These are phyloP conservation scores for Talaromyces marneffei DNA, from an alignment of 2,329 filamentous ascomycete species.

Conservation along the genomic window DNA sequence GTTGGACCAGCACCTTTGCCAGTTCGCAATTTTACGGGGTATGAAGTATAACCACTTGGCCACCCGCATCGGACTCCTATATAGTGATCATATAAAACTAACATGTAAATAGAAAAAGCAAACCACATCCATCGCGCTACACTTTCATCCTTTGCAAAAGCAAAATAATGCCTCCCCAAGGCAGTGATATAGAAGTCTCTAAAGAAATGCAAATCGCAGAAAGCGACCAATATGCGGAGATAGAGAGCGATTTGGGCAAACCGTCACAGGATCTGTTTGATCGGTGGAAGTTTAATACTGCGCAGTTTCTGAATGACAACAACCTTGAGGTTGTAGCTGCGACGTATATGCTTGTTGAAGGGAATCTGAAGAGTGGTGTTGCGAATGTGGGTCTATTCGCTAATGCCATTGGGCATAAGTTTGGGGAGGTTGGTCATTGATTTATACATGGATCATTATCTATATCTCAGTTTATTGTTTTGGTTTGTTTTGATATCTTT, in stretches of 20 bases:
- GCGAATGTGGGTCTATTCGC: conserved; percentile 8
- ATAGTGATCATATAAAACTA: neutral
- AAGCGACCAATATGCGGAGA: neutral
- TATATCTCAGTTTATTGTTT: neutral
- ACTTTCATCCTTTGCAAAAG: conserved; percentile 13
- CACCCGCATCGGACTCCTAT: neutral
- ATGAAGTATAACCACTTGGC: no score
- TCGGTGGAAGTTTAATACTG: conserved; percentile 13
- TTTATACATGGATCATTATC: no score
- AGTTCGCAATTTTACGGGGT: conserved; percentile 8
- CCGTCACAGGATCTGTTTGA: conserved; percentile 13
- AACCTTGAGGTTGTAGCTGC: conserved; percentile 13
- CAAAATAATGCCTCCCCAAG: neutral
- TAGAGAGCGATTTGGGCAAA: conserved; percentile 12
- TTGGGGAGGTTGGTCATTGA: conserved; percentile 9
- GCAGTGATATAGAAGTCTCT: neutral
- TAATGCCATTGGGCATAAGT: conserved; percentile 13
- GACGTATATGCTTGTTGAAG: conserved; percentile 15
- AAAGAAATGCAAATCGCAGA: neutral
- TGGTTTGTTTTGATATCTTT: neutral
- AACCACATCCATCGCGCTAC: conserved; percentile 15
- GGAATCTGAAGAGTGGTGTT: conserved; percentile 12
- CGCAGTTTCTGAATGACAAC: conserved; percentile 11
- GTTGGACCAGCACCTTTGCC: conserved; percentile 15
- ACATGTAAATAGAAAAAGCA: no score